Conservation (phyloP, 1,139 yeast genomes). For the Taiozyma sp. region DNA sequence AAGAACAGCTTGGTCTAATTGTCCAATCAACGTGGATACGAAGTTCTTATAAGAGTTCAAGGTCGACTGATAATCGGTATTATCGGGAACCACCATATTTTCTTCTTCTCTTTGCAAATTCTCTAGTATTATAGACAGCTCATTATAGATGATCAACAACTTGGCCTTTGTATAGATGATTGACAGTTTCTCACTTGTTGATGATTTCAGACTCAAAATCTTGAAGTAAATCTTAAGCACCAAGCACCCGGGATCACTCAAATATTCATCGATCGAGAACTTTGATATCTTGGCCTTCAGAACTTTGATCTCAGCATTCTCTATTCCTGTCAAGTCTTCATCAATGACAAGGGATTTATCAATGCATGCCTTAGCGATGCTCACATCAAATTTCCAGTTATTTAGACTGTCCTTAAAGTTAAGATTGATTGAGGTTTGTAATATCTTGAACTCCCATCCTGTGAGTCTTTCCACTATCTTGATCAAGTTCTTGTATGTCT, state of each 20-base stretch:
- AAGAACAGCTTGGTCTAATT: slow-evolving; percentile 26
- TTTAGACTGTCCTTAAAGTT: not conserved
- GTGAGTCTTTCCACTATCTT: not conserved
- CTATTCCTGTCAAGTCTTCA: not conserved
- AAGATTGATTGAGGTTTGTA: not conserved
- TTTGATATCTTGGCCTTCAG: not conserved
- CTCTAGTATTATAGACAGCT: slow-evolving; percentile 16
- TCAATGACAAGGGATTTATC: not conserved
- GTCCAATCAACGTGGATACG: slow-evolving; percentile 28
- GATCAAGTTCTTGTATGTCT: not conserved
- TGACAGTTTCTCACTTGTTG: slow-evolving; percentile 15
- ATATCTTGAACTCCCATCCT: not conserved
- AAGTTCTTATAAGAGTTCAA: slow-evolving; percentile 24
- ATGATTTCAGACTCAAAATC: slow-evolving; percentile 17
- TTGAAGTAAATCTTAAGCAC: slow-evolving; percentile 22
- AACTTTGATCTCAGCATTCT: not conserved
- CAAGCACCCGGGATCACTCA: slow-evolving; percentile 22
- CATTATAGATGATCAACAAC: slow-evolving; percentile 19
- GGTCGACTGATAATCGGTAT: slow-evolving; percentile 22
- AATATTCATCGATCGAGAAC: slow-evolving; percentile 20
- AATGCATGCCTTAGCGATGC: not conserved
- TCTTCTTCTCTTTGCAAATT: slow-evolving; percentile 16
- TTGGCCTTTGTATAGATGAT: slow-evolving; percentile 23
- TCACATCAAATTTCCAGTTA: not conserved
- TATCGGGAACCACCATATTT: slow-evolving; percentile 17